Percentiles rank a stretch among this genome's conserved stretches.
Conservation (phyloP, 495 filamentous ascomycete species). For the Aspergillus indologenus region DNA sequence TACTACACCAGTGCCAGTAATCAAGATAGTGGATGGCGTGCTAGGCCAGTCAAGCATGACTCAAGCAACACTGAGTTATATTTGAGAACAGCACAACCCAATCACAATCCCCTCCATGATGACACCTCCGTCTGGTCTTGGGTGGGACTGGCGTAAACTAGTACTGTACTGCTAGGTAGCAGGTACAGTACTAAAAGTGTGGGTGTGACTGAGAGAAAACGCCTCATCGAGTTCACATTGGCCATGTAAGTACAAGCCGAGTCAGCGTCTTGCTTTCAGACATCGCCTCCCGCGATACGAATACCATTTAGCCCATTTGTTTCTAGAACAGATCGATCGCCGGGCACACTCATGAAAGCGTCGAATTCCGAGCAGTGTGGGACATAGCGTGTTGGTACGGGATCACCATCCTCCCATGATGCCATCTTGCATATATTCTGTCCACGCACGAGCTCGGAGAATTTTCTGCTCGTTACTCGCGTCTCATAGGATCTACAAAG, state of each 20-base stretch:
- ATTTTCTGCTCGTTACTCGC: constrained; percentile 9
- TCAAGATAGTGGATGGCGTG: not conserved
- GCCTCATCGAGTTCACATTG: not conserved
- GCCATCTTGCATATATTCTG: constrained; percentile 7
- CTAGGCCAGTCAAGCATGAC: not conserved
- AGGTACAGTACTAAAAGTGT: not conserved
- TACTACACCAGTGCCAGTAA: not conserved
- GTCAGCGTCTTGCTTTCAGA: not conserved
- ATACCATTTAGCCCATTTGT: not conserved
- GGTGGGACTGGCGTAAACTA: not conserved
- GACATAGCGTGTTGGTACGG: not conserved
- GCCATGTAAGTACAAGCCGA: not conserved
- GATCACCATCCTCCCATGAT: constrained; percentile 1
- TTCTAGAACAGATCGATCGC: not conserved
- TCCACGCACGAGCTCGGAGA: constrained; percentile 9
- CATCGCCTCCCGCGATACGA: not conserved
- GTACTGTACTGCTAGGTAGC: not conserved
- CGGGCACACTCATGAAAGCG: not conserved
- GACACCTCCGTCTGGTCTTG: not conserved
- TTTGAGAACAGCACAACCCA: not conserved
- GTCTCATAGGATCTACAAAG: constrained; percentile 15
- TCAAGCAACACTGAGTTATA: not conserved
- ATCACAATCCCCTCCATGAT: not conserved
- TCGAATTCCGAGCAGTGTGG: not conserved
- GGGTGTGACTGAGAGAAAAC: not conserved